Percentiles rank a stretch among this genome's conserved stretches.
Conservation (phyloP, 1,284 basidiomycete species). For the Tylopilus orsonianus region DNA sequence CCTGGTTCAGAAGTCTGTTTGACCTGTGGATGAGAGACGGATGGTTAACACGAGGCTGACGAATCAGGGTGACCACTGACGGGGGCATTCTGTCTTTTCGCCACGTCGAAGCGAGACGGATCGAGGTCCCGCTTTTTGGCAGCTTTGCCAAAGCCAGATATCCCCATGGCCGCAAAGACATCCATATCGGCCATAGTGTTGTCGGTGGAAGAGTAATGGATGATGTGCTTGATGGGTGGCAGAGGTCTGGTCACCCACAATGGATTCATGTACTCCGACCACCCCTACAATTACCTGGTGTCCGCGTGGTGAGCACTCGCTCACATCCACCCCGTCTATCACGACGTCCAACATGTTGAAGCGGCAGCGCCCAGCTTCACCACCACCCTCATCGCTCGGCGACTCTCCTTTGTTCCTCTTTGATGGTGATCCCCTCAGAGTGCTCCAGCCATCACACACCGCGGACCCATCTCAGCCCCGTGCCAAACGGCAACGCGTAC, state of each 20-base stretch:
- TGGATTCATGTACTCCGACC: slow-evolving; percentile 22
- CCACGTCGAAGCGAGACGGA: slow-evolving; percentile 71
- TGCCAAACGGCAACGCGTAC: slow-evolving; percentile 47
- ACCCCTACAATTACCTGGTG: slow-evolving; percentile 11
- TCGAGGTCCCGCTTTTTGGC: slow-evolving; percentile 64
- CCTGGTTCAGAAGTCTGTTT: slow-evolving; percentile 19
- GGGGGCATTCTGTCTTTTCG: slow-evolving; percentile 54
- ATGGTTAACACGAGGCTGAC: slow-evolving; percentile 25
- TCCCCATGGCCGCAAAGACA: slow-evolving; percentile 77
- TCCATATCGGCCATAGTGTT: slow-evolving; percentile 59
- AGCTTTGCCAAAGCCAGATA: slow-evolving; percentile 75
- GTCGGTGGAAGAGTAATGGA: slow-evolving; percentile 3
- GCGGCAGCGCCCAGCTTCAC: slow-evolving; percentile 57
- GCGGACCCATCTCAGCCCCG: slow-evolving; percentile 12
- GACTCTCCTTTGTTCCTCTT: slow-evolving; percentile 33
- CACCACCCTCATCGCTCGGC: slow-evolving; percentile 43
- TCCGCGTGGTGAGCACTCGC: background rate
- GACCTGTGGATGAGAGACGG: slow-evolving; percentile 10
- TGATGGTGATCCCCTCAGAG: slow-evolving; percentile 29
- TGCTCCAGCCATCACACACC: slow-evolving; percentile 26
- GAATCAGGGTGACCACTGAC: slow-evolving; percentile 12
- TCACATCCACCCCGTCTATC: slow-evolving; percentile 1
- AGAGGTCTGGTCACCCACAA: slow-evolving; percentile 16
- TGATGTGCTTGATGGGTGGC: slow-evolving; percentile 16
- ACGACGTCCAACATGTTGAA: slow-evolving; percentile 55